Evolutionary conservation across 1,284 basidiomycete genomes (phyloP), one percentile per base, ranked within the genome.

Genomic region (Clitocybe nebularis): DNA sequence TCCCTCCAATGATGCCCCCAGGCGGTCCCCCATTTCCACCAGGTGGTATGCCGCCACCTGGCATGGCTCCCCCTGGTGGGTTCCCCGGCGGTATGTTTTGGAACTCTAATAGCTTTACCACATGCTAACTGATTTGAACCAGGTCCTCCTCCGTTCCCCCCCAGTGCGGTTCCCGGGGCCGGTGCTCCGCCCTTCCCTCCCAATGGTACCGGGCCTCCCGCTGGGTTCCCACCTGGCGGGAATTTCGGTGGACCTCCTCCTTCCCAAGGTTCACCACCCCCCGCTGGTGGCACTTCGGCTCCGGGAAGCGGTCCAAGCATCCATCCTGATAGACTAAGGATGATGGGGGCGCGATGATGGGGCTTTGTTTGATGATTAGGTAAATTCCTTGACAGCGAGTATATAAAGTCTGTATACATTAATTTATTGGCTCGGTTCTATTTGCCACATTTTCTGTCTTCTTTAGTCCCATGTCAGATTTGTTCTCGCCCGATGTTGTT

Each of bases 311-410:
- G 66, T 6, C 65, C 69, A 10, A 83, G 77, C 21, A 88, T 93
- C 52, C 90, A 93, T 64, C 90, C 90, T n/a, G 89, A 93, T 64
- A 75, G 89, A 47, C 54, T 89, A 60, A 74, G 88, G 47, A 91
- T 92, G 88, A 80, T 92, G 82, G 77, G 69, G 39, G 50, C 54
- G 29, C 59, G 60, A 52, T 55, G 51, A 48, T 48, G 17, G 25
- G 32, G 26, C 22, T 41, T 16, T 13, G 33, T 48, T 22, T 13
- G 36, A 36, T 36, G n/a, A n/a, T n/a, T n/a, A n/a, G n/a, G n/a
- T n/a, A n/a, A n/a, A n/a, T n/a, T n/a, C n/a, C n/a, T n/a, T n/a
- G n/a, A n/a, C n/a, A n/a, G n/a, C n/a, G n/a, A n/a, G n/a, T n/a
- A n/a, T n/a, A n/a, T n/a, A n/a, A n/a, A n/a, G n/a, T n/a, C n/a